A percentile compares a stretch with the other conserved stretches of the same genome.
phyloP scores from a whole-genome alignment of 257 asterid genomes.

The Nicotiana tomentosiformis region DNA sequence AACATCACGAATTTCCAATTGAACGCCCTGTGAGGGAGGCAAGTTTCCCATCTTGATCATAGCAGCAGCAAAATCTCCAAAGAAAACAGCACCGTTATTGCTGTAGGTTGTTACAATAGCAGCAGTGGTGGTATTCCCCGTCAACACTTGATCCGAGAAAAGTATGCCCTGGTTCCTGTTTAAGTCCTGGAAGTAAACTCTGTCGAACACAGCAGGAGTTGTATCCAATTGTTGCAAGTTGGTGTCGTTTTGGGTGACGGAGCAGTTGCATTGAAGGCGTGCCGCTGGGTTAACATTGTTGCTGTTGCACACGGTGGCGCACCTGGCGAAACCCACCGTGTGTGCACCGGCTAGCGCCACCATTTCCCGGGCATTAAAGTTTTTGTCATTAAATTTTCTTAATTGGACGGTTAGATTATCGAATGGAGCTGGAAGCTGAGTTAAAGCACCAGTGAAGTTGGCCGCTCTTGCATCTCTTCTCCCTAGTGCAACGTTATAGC shows the following conservation, averaged over 20 bases:
- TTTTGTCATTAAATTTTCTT: background rate
- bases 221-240: slow-evolving; percentile 1
- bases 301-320: background rate
- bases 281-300: background rate
- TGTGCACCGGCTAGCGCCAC: slow-evolving; percentile 8
- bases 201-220: slow-evolving; percentile 7
- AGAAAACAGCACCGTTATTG: background rate
- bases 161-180: slow-evolving; percentile 1
- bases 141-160: slow-evolving; percentile 12
- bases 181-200: background rate
- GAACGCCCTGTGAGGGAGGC: background rate
- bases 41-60: slow-evolving; percentile 4
- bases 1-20: background rate
- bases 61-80: background rate
- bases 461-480: slow-evolving; percentile 11
- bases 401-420: slow-evolving; percentile 1
- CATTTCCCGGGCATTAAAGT: slow-evolving; percentile 2
- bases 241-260: background rate
- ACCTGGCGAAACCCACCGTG: slow-evolving; percentile 16
- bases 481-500: slow-evolving; percentile 5
- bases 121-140: background rate
- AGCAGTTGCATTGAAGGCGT: slow-evolving; percentile 6
- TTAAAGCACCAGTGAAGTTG: slow-evolving; percentile 2
- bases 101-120: background rate
- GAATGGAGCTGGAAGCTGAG: slow-evolving; percentile 10